A percentile compares a stretch with the other conserved stretches of the same genome.
These are phyloP conservation scores for Ophiocordyceps sinensis DNA, from an alignment of 2,329 filamentous ascomycete genomes.

Conservation along the genomic window DNA sequence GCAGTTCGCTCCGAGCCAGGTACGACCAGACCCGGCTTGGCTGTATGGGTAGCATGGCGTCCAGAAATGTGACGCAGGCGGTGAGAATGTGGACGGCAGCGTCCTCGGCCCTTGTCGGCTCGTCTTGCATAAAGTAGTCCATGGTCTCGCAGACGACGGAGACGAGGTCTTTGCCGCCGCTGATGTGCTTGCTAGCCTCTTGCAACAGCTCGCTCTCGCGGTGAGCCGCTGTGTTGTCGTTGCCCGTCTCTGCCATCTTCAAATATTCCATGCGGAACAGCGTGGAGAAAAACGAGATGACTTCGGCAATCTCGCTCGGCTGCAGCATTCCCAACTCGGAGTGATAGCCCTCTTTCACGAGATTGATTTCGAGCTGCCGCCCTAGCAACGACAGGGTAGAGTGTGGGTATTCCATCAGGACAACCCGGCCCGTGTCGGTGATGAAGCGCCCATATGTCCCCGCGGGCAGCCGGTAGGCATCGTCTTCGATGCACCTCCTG, in stretches of 20 bases:
- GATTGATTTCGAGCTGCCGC: constrained; percentile 55
- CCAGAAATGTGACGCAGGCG: constrained; percentile 68
- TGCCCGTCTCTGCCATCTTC: constrained; percentile 14
- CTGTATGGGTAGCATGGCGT: constrained; percentile 55
- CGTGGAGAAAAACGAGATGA: constrained; percentile 58
- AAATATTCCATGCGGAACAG: constrained; percentile 42
- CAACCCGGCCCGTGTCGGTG: constrained; percentile 61
- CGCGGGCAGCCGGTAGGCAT: constrained; percentile 46
- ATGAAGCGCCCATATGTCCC: constrained; percentile 60
- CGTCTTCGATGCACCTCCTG: constrained; percentile 27
- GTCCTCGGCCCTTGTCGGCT: constrained; percentile 40
- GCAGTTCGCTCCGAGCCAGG: constrained; percentile 63
- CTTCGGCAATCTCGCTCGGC: constrained; percentile 53
- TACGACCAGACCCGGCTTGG: constrained; percentile 86
- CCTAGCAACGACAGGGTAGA: constrained; percentile 70
- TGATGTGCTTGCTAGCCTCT: constrained; percentile 38
- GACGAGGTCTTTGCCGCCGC: constrained; percentile 58
- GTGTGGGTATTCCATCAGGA: constrained; percentile 65
- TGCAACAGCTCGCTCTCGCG: constrained; percentile 32
- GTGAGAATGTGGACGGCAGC: constrained; percentile 50
- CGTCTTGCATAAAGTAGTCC: constrained; percentile 52
- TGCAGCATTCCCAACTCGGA: constrained; percentile 38
- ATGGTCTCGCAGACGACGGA: constrained; percentile 74
- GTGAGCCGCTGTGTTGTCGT: constrained; percentile 16
- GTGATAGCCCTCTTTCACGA: constrained; percentile 39